Base-by-base conservation (phyloP, 495 filamentous ascomycete species). In the Trichoderma orchidacearum region DNA sequence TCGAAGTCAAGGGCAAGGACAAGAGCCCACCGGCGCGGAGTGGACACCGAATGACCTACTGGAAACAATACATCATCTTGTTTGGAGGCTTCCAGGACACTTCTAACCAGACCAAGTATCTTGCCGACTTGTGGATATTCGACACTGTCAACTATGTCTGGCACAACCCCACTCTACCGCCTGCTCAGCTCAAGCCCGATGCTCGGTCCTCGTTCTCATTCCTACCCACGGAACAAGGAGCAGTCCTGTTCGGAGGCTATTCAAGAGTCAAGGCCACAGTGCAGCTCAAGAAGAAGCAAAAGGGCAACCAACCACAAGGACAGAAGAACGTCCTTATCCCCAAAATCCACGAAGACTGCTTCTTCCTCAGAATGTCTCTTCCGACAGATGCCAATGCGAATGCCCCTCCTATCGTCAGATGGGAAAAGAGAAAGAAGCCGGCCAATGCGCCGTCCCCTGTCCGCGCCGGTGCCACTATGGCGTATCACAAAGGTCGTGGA, bases 11-110 rank as follows among this genome's bases (percentile, higher is more conserved):
- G 73, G 87, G 87, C 50, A 90, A 91, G 67, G 87, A 87, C 41
- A 90, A 91, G 67, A 81, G 83, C 0, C 93, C 93, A 21, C 89
- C 91, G 6, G 92, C 93, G 6, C 77, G 93, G 60, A 92, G 86
- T 63, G 93, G 93, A 2, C 93, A 98, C 70, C 80, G 93, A 58
- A 93, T 98, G 87, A 93, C 90, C 13, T 91, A 87, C 61, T 96
- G 79, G 75, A 96, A 96, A 75, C 68, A 77, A 38, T 76, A 71
- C 56, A 68, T 72, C 31, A 65, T 68, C 56, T 57, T 72, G 23
- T 71, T 72, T 31, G 70, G 67, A 34, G 67, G 93, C 9, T 98
- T 98, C 67, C 93, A 97, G 69, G 93, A 98, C 66, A 96, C 92
- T 15, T 88, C 89, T 8, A 85, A 92, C 63, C 84, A 87, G 65